A percentile compares a stretch with the other conserved stretches of the same genome.
Evolutionary conservation across 1,284 basidiomycete genomes (phyloP).

Genomic region (Trichosporon asahii): DNA sequence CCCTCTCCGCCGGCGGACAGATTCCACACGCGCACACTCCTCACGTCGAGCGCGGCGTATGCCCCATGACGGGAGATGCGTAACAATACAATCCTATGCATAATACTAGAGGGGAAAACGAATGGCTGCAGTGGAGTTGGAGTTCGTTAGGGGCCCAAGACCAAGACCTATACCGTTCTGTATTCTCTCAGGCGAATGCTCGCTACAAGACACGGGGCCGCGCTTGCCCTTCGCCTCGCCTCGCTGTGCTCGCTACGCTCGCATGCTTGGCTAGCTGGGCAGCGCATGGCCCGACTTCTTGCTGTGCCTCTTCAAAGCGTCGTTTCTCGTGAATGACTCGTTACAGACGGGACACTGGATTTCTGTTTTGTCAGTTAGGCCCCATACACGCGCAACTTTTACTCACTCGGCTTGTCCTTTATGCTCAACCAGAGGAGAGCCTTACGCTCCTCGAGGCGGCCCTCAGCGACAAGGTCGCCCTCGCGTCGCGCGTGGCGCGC

Average conservation of each 20-base stretch:
- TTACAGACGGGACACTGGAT: conserved; percentile 4
- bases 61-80: not conserved
- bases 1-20: not conserved
- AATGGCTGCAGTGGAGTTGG: conserved; percentile 1
- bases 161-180: not conserved
- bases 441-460: conserved; percentile 43
- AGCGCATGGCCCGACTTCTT: conserved; percentile 31
- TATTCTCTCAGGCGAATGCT: not conserved
- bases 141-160: not conserved
- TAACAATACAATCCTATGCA: conserved; percentile 4
- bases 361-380: not conserved
- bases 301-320: conserved; percentile 48
- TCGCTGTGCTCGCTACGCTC: too few species aligned
- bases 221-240: too few species aligned
- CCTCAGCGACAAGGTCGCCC: conserved; percentile 48
- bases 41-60: not conserved
- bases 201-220: too few species aligned
- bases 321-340: conserved; percentile 13
- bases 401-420: conserved; percentile 44
- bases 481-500: conserved; percentile 47
- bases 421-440: conserved; percentile 48
- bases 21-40: not conserved
- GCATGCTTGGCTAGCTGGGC: not conserved
- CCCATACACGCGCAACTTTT: not conserved
- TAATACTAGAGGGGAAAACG: not conserved